Conservation (phyloP, 768 basidiomycete genomes). For the Ramaria rubella region DNA sequence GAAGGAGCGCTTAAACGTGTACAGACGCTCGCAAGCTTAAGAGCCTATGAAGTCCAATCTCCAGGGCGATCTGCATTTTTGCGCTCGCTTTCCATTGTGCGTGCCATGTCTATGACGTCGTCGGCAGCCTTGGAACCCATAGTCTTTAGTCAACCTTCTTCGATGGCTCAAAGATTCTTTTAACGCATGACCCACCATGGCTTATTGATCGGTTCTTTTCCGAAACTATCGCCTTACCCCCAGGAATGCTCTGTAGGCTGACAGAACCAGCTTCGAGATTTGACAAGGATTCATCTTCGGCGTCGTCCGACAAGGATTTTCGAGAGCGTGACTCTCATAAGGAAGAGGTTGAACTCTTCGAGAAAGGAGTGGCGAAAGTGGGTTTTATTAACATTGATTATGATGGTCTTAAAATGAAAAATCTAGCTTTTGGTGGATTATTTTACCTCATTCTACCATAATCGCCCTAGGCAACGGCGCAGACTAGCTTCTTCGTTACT, state of each 20-base stretch:
- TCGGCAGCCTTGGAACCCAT: constrained; percentile 3
- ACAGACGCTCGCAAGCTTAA: constrained; percentile 1
- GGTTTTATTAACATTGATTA: not conserved
- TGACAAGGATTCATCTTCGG: not conserved
- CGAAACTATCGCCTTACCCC: constrained; percentile 51
- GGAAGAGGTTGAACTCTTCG: constrained; percentile 6
- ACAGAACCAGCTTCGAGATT: not conserved
- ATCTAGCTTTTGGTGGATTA: constrained; percentile 52
- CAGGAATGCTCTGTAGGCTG: not conserved
- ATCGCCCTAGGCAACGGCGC: constrained; percentile 60
- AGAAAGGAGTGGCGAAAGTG: constrained; percentile 11
- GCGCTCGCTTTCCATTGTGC: constrained; percentile 59
- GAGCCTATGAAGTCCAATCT: constrained; percentile 17
- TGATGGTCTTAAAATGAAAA: not conserved
- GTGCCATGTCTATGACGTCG: constrained; percentile 1
- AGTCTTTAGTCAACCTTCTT: constrained; percentile 47
- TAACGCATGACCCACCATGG: constrained; percentile 45
- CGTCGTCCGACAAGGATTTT: not conserved
- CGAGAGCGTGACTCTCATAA: not conserved
- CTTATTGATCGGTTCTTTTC: constrained; percentile 56
- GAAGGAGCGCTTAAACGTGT: not conserved
- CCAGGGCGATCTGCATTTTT: constrained; percentile 46
- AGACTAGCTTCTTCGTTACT: constrained; percentile 55
- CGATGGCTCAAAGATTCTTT: constrained; percentile 48
- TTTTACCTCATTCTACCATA: constrained; percentile 57